phyloP scores from a whole-genome alignment of 305 asterid genomes.

The Solanum hybrid region DNA sequence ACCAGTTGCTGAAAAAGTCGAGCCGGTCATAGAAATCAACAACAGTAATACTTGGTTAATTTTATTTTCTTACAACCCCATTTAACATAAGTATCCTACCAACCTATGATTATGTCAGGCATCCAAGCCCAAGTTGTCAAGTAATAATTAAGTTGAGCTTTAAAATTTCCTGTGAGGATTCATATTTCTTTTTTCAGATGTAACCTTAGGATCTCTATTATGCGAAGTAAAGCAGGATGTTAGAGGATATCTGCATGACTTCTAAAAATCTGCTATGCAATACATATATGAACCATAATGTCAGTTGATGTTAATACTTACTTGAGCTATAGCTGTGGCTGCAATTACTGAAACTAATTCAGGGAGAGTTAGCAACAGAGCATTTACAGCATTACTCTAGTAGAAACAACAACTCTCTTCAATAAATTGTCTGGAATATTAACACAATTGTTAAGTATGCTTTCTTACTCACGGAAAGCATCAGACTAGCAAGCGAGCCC shows the following conservation, averaged over 20 bases:
- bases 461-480: background rate
- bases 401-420: background rate
- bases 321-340: background rate
- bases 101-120: background rate
- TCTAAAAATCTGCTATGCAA: background rate
- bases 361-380: slow-evolving; percentile 1
- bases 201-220: background rate
- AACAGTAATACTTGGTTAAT: background rate
- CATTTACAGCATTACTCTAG: background rate
- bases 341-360: background rate
- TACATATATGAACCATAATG: background rate
- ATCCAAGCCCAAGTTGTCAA: background rate
- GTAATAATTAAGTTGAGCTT: background rate
- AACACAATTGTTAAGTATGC: background rate
- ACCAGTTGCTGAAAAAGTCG: background rate
- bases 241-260: background rate
- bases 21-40: background rate
- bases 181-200: background rate
- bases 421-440: background rate
- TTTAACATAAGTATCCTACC: background rate
- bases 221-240: background rate
- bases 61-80: background rate
- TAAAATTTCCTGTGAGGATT: background rate
- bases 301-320: background rate
- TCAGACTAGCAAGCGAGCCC: background rate